phyloP scores from a whole-genome alignment of 2,329 filamentous ascomycete species.

The Alternaria dauci region DNA sequence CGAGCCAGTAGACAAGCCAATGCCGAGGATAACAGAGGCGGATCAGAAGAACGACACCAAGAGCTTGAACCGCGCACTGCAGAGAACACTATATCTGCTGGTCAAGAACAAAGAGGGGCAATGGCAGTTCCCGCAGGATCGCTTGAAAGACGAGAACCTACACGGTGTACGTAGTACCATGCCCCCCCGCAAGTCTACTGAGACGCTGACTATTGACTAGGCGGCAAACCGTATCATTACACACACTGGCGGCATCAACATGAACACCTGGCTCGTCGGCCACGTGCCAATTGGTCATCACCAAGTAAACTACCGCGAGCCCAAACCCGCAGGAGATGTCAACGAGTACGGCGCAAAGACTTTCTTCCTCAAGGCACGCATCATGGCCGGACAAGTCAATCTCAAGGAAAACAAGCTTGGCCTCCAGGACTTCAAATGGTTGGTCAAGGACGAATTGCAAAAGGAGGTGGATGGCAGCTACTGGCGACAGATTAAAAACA shows the following conservation, averaged over 20 bases:
- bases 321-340: slow-evolving; percentile 25
- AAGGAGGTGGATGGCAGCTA: slow-evolving; percentile 72
- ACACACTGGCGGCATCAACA: slow-evolving; percentile 84
- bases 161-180: slow-evolving; percentile 72
- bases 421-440: slow-evolving; percentile 87
- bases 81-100: slow-evolving; percentile 85
- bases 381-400: slow-evolving; percentile 95
- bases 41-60: slow-evolving; percentile 76
- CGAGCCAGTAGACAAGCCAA: slow-evolving; percentile 74
- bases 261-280: slow-evolving; percentile 98
- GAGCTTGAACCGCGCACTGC: slow-evolving; percentile 81
- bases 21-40: slow-evolving; percentile 76
- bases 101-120: slow-evolving; percentile 74
- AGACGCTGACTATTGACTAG: slow-evolving; percentile 59
- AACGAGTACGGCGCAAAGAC: slow-evolving; percentile 75
- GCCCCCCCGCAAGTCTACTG: neutral
- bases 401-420: slow-evolving; percentile 75
- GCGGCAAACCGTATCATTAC: slow-evolving; percentile 81
- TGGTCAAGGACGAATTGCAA: slow-evolving; percentile 87
- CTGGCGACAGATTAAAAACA: slow-evolving; percentile 78
- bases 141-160: slow-evolving; percentile 76
- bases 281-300: slow-evolving; percentile 87
- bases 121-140: slow-evolving; percentile 85
- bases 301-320: slow-evolving; percentile 63
- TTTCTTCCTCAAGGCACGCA: slow-evolving; percentile 95